Percentiles rank a stretch among this genome's conserved stretches.
phyloP scores from a whole-genome alignment of 257 asterid genomes.

The Hygrophila difformis region DNA sequence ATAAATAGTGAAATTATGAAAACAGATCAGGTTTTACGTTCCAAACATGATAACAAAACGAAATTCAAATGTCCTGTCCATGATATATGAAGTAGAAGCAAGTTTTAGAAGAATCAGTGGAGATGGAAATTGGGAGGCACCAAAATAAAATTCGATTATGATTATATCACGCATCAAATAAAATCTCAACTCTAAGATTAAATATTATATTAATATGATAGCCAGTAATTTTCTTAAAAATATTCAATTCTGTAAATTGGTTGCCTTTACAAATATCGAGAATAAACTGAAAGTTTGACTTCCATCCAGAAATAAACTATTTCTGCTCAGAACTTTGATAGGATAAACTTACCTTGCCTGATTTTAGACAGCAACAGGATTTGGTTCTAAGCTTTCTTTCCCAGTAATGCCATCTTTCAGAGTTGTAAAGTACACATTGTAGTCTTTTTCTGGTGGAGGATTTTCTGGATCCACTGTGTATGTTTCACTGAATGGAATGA shows the following conservation, averaged over 20 bases:
- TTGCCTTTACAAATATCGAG: too few relatives aligned
- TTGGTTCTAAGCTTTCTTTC: slow-evolving; percentile 75
- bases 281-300: too few relatives aligned
- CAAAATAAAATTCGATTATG: too few relatives aligned
- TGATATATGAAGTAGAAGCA: neutral
- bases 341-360: slow-evolving; percentile 16
- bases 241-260: too few relatives aligned
- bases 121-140: too few relatives aligned
- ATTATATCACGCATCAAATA: too few relatives aligned
- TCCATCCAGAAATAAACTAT: neutral
- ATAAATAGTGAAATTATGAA: too few relatives aligned
- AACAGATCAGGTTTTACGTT: neutral
- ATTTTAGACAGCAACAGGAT: slow-evolving; percentile 47
- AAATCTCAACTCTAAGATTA: too few relatives aligned
- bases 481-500: slow-evolving; percentile 83
- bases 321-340: too few relatives aligned
- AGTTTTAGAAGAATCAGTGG: neutral
- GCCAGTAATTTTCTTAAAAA: too few relatives aligned
- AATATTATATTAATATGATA: too few relatives aligned
- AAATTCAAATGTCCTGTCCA: neutral
- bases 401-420: slow-evolving; percentile 88
- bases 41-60: neutral
- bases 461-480: slow-evolving; percentile 89
- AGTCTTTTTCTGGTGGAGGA: slow-evolving; percentile 90
- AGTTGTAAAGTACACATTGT: slow-evolving; percentile 54